These are phyloP conservation scores for Vigna radiata DNA, from an alignment of 306 rosid species.

Conservation along the genomic window DNA sequence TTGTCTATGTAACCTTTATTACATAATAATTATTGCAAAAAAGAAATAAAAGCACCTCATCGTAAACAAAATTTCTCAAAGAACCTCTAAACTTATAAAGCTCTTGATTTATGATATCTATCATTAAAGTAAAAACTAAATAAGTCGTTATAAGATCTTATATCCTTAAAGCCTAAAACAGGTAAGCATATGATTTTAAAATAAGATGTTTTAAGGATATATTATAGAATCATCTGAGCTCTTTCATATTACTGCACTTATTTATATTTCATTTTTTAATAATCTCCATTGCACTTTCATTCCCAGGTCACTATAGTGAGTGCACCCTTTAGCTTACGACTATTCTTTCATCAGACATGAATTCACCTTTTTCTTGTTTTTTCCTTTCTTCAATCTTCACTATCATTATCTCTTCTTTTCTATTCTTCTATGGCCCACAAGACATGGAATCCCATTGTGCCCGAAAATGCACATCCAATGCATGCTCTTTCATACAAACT, in stretches of 20 bases:
- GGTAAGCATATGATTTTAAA: too few relatives aligned
- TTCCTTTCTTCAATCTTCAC: slow-evolving; percentile 8
- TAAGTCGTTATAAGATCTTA: too few relatives aligned
- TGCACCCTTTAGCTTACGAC: not conserved
- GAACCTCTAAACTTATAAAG: too few relatives aligned
- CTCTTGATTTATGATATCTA: too few relatives aligned
- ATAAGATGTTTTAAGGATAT: too few relatives aligned
- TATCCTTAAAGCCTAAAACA: too few relatives aligned
- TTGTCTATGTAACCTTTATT: too few relatives aligned
- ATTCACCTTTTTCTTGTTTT: slow-evolving; percentile 18
- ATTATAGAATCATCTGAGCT: too few relatives aligned
- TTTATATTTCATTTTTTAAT: not conserved
- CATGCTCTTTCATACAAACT: slow-evolving; percentile 5
- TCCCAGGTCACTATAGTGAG: not conserved
- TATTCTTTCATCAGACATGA: not conserved
- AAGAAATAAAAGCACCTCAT: too few relatives aligned
- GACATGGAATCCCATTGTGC: slow-evolving; percentile 16
- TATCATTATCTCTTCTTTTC: slow-evolving; percentile 38
- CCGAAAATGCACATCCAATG: not conserved
- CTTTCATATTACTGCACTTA: not conserved
- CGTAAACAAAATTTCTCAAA: too few relatives aligned
- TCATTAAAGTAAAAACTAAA: too few relatives aligned
- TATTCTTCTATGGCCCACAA: slow-evolving; percentile 41
- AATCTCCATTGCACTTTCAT: not conserved
- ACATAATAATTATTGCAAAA: too few relatives aligned